Evolutionary conservation across 83 land plant genomes (phyloP), one percentile per base, ranked within the genome.

Genomic region (Picea mariana): DNA sequence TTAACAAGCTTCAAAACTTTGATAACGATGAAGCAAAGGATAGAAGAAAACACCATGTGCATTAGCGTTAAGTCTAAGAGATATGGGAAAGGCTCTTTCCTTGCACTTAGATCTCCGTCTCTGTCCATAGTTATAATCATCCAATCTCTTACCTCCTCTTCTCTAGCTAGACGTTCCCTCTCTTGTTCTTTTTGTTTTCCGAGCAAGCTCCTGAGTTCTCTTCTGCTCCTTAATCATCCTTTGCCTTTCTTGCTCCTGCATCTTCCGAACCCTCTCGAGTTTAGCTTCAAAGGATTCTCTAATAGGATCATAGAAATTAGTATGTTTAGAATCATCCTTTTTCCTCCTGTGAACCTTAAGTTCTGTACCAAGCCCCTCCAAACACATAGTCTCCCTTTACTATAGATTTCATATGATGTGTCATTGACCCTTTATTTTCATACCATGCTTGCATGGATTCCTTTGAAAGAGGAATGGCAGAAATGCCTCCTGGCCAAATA

Each of bases 271-370:
- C 81, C 95, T 91, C 87, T 97, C 99, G 62, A 97, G 93, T 83
- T 97, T 98, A 40, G 98, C 95, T 85, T 97, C 98, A 87, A 97
- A 97, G 59, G 94, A 89, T 86, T 94, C 99, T 81, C 98, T 87
- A 16, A 90, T 93, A 65, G 95, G 92, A 67, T 95, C 97, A 82
- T 87, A 87, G 82, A 92, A 94, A 72, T 91, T 92, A 80, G 79
- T 63, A 62, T 86, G 85, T 73, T 87, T 91, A 62, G 67, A 60
- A 64, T 86, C 88, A 68, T 95, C 99, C 59, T 91, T 95, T 89
- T 87, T 91, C 83, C 84, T 92, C 85, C 85, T 87, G 42, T 85
- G 52, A 61, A 87, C 71, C 62, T 87, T 85, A 8, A 78, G 67
- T 68, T 85, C 82, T 42, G 87, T 85, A 20, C 86, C 83, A 64